Conservation (phyloP, 805 yeast genomes). For the Pichia membranifaciens region DNA sequence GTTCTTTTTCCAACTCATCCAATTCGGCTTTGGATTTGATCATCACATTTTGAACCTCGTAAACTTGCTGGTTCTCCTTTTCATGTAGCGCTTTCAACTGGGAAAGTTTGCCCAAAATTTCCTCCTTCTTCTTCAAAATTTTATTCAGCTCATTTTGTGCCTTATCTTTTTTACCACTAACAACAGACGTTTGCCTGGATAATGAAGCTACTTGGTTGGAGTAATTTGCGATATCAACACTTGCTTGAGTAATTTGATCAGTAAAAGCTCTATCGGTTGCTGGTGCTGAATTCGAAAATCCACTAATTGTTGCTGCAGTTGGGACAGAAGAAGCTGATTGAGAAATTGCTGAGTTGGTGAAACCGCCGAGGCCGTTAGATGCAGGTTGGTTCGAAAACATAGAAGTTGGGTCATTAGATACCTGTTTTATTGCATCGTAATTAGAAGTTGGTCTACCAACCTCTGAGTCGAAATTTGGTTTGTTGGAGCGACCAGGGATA, state of each 20-base stretch:
- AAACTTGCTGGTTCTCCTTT: conserved; percentile 69
- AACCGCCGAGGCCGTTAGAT: conserved; percentile 1
- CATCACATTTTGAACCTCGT: conserved; percentile 61
- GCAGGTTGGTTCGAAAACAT: conserved; percentile 19
- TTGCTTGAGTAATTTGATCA: conserved; percentile 67
- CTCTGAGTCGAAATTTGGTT: conserved; percentile 29
- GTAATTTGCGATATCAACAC: conserved; percentile 79
- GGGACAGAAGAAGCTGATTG: conserved; percentile 7
- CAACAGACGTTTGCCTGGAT: conserved; percentile 63
- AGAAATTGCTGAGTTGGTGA: conserved; percentile 6
- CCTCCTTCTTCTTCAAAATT: conserved; percentile 59
- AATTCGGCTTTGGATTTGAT: conserved; percentile 58
- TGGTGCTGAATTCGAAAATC: background rate
- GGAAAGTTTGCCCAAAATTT: conserved; percentile 65
- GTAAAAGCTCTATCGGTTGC: conserved; percentile 27
- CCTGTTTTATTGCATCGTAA: conserved; percentile 41
- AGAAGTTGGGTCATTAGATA: conserved; percentile 5
- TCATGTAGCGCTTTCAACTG: conserved; percentile 68
- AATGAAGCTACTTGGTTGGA: conserved; percentile 80
- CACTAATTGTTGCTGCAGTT: conserved; percentile 6
- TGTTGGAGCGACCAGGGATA: conserved; percentile 32
- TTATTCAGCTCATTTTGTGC: conserved; percentile 75
- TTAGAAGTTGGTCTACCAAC: conserved; percentile 29
- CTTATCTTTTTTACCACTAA: conserved; percentile 62
- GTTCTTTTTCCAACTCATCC: conserved; percentile 63